Conservation (phyloP, 345 rosid species). For the Laguncularia racemosa region DNA sequence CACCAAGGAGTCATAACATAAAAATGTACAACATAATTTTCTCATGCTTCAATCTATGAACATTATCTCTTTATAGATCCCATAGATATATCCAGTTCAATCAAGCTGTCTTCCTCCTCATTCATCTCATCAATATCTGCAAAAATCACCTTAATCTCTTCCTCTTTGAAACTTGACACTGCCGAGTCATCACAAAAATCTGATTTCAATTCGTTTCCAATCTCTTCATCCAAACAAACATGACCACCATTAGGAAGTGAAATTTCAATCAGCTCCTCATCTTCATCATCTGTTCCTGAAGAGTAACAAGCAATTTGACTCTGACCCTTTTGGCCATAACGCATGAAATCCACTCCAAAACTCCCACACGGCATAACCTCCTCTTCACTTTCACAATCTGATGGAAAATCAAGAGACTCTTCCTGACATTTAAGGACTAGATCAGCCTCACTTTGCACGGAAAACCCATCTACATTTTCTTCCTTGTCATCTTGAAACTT, state of each 20-base stretch:
- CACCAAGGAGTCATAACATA: too few species aligned
- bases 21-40: neutral
- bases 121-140: conserved; percentile 5
- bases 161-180: neutral
- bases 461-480: neutral
- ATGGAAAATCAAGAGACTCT: neutral
- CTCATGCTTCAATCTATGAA: neutral
- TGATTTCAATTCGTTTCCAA: too few species aligned
- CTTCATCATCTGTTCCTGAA: neutral
- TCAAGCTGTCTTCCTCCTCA: conserved; percentile 7
- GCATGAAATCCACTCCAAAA: neutral
- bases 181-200: neutral
- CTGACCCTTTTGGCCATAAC: neutral
- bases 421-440: neutral
- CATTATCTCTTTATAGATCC: conserved; percentile 2
- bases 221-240: neutral
- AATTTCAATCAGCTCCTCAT: conserved; percentile 2
- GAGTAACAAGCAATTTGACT: neutral
- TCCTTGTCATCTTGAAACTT: neutral
- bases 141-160: neutral
- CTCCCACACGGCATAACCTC: neutral
- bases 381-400: conserved; percentile 3
- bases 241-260: conserved; percentile 1
- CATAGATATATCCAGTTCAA: conserved; percentile 7
- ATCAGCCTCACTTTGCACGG: neutral